Conservation (phyloP, 139 green algal species). For the Pseudopediastrum boryanum region DNA sequence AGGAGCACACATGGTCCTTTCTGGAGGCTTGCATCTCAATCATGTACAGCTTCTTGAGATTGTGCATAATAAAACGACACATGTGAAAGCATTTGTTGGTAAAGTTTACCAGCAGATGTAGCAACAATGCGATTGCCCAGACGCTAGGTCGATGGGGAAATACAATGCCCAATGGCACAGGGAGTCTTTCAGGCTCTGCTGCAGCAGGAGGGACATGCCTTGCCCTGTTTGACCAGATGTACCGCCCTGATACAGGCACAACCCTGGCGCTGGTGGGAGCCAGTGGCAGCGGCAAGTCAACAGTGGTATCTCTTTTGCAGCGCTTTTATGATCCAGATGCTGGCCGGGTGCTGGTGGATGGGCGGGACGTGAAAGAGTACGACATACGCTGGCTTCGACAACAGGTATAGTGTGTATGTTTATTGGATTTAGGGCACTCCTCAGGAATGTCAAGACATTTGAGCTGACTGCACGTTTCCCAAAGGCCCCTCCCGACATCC, state of each 20-base stretch:
- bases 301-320: conserved; percentile 91
- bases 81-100: background rate
- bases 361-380: conserved; percentile 65
- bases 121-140: background rate
- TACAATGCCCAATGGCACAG: background rate
- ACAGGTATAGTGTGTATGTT: conserved; percentile 21
- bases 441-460: background rate
- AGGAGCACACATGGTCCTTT: too few relatives aligned
- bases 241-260: conserved; percentile 43
- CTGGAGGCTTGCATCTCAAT: too few relatives aligned
- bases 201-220: background rate
- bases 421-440: background rate
- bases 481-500: too few relatives aligned
- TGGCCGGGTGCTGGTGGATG: conserved; percentile 79
- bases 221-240: background rate
- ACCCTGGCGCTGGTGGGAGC: conserved; percentile 89
- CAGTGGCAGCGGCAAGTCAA: conserved; percentile 86
- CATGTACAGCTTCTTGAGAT: too few relatives aligned
- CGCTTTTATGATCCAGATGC: conserved; percentile 85
- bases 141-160: background rate
- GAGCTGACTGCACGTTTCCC: background rate
- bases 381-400: conserved; percentile 64
- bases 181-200: background rate
- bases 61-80: background rate
- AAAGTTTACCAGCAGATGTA: background rate